These are phyloP conservation scores for Syzygium syzygioides DNA, from an alignment of 441 rosid species.

Conservation along the genomic window DNA sequence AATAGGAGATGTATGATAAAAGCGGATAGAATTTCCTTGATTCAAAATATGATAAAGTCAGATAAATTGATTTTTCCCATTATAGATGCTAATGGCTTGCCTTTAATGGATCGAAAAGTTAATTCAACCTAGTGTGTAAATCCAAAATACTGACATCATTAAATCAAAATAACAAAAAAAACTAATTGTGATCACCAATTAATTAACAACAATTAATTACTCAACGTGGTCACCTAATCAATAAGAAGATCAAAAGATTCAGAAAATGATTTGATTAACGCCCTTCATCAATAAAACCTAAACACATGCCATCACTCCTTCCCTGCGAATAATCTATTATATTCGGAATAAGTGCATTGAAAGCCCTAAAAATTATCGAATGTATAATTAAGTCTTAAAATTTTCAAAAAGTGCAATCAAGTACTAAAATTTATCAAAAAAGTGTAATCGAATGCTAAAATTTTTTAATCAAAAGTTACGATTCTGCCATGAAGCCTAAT, in stretches of 20 bases:
- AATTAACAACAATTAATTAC: background rate
- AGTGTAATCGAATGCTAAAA: too few relatives aligned
- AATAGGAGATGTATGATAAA: too few relatives aligned
- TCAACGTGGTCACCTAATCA: background rate
- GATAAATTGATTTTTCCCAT: background rate
- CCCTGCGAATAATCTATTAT: background rate
- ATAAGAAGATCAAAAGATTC: background rate
- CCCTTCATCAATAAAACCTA: background rate
- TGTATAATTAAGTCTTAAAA: too few relatives aligned
- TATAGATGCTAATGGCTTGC: background rate
- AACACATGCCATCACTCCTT: background rate
- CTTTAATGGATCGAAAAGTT: accelerated
- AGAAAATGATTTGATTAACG: background rate
- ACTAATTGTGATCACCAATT: background rate
- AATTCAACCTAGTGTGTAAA: background rate
- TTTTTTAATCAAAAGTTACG: background rate
- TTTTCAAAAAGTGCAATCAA: too few relatives aligned
- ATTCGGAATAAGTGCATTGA: background rate
- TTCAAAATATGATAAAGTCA: too few relatives aligned
- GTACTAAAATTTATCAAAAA: too few relatives aligned
- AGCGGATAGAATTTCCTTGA: too few relatives aligned
- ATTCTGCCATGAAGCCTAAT: background rate
- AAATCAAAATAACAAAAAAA: background rate
- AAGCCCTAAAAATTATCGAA: too few relatives aligned
- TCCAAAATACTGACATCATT: background rate